Evolutionary conservation across 306 rosid species (phyloP).

Genomic region (Cicer cuneatum): DNA sequence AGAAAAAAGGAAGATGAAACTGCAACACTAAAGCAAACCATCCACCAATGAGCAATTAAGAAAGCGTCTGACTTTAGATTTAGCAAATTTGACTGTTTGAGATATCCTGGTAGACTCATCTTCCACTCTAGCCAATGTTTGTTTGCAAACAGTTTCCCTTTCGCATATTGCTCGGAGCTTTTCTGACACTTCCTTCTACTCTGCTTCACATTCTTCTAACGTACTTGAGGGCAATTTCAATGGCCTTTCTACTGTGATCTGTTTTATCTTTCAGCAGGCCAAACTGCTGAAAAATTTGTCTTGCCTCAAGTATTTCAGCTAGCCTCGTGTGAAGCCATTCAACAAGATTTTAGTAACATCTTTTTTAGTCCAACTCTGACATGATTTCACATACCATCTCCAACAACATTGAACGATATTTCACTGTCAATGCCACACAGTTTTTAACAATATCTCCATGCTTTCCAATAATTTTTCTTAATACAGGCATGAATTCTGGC

Average conservation of each 20-base stretch:
- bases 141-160: neutral
- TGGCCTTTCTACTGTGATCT: neutral
- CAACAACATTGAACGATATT: neutral
- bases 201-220: neutral
- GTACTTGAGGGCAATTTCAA: neutral
- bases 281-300: neutral
- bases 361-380: neutral
- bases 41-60: neutral
- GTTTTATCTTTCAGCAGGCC: neutral
- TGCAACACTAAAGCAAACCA: constrained; percentile 28
- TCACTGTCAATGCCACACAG: neutral
- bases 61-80: constrained; percentile 1
- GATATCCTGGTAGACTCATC: neutral
- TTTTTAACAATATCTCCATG: constrained; percentile 31
- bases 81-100: neutral
- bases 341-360: neutral
- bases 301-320: constrained; percentile 26
- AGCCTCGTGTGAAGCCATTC: constrained; percentile 30
- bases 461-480: neutral
- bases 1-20: neutral
- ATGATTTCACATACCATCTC: constrained; percentile 30
- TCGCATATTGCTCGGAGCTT: neutral
- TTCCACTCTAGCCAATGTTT: neutral
- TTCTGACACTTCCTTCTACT: neutral
- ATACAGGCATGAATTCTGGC: neutral